These are phyloP conservation scores for Diutina neorugosa DNA, from an alignment of 1,139 yeast genomes.

Conservation along the genomic window DNA sequence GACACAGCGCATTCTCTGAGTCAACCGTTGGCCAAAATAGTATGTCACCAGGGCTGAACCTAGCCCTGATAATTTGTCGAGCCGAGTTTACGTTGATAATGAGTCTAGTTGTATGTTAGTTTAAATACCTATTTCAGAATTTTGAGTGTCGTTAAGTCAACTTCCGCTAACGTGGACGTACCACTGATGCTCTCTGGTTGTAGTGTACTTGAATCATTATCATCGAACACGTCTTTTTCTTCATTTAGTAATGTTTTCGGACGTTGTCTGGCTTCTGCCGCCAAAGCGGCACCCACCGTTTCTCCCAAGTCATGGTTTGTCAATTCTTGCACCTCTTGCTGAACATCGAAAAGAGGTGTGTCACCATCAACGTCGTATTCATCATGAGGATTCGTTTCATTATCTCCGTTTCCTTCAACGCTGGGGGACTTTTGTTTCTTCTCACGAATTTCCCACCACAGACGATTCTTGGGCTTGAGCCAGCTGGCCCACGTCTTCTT, in stretches of 20 bases:
- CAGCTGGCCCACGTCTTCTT: conserved; percentile 44
- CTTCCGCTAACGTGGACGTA: background rate
- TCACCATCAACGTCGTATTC: conserved; percentile 3
- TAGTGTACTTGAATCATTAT: background rate
- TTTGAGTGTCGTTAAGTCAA: background rate
- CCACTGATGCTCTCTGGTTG: background rate
- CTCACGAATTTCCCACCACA: conserved; percentile 66
- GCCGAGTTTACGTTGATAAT: background rate
- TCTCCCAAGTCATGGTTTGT: background rate
- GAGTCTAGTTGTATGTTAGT: background rate
- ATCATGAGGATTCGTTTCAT: conserved; percentile 5
- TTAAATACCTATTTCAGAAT: background rate
- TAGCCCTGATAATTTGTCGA: background rate
- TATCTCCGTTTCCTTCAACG: background rate
- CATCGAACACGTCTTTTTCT: background rate
- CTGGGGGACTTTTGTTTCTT: conserved; percentile 5
- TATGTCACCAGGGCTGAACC: background rate
- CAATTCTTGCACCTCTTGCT: conserved; percentile 33
- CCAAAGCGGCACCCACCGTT: background rate
- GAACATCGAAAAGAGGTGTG: conserved; percentile 30
- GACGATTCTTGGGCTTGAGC: conserved; percentile 69
- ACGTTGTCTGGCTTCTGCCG: background rate
- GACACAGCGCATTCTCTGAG: background rate
- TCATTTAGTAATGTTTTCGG: background rate
- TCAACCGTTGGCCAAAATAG: background rate